Conservation (phyloP, 1,284 basidiomycete species). For the Cryptococcus deneoformans region DNA sequence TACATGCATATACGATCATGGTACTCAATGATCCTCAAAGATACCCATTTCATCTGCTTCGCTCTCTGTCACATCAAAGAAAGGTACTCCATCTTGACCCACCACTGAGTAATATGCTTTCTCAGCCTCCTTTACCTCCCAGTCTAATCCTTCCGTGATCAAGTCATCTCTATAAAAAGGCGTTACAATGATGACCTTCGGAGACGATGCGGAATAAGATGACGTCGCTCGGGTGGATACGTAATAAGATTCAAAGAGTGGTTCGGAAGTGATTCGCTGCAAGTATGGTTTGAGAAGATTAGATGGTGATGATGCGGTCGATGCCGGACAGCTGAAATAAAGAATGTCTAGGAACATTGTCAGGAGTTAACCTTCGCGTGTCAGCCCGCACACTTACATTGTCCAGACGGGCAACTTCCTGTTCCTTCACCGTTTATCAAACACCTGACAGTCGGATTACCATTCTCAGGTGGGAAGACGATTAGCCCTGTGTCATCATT, state of each 20-base stretch:
- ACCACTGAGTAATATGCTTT: constrained; percentile 31
- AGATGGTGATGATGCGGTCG: not conserved
- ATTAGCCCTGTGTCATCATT: constrained; percentile 67
- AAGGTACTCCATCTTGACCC: constrained; percentile 34
- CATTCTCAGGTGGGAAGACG: constrained; percentile 72
- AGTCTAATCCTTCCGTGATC: constrained; percentile 43
- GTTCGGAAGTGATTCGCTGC: constrained; percentile 13
- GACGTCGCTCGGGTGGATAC: constrained; percentile 11
- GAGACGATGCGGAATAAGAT: not conserved
- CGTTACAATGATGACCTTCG: constrained; percentile 18
- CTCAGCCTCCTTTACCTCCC: constrained; percentile 39
- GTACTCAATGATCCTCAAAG: constrained; percentile 38
- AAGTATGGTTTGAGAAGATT: constrained; percentile 28
- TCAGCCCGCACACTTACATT: constrained; percentile 58
- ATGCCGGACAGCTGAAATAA: constrained; percentile 39
- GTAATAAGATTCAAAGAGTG: constrained; percentile 32
- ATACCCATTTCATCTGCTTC: constrained; percentile 47
- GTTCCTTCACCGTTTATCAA: constrained; percentile 79
- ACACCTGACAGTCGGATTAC: constrained; percentile 60
- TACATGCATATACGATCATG: not conserved
- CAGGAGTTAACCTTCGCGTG: not conserved
- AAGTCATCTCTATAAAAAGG: constrained; percentile 31
- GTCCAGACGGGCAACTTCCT: constrained; percentile 76
- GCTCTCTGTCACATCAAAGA: constrained; percentile 55
- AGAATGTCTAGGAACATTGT: constrained; percentile 40